phyloP scores from a whole-genome alignment of 1,284 basidiomycete genomes.

The Quambalaria eucalypti region DNA sequence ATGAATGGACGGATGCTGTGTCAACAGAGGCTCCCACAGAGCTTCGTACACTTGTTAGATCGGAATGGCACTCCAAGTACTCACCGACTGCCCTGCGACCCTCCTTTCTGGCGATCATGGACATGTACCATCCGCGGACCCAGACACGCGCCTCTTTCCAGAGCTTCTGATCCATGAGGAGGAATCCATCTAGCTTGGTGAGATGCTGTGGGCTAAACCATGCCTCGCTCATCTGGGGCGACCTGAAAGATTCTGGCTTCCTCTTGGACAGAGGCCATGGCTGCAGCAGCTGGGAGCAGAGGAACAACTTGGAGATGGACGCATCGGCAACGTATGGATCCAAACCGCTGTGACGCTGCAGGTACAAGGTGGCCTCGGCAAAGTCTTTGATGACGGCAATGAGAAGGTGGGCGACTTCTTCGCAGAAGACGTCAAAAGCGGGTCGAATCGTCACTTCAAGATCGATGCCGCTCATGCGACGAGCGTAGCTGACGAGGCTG shows the following conservation, averaged over 20 bases:
- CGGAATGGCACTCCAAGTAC: too few species aligned
- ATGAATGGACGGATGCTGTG: too few species aligned
- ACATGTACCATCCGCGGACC: slow-evolving; percentile 72
- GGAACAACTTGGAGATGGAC: background rate
- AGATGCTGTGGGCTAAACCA: slow-evolving; percentile 34
- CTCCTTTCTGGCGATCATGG: slow-evolving; percentile 55
- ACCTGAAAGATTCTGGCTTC: background rate
- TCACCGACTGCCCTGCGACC: background rate
- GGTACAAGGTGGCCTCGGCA: slow-evolving; percentile 31
- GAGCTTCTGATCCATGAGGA: slow-evolving; percentile 40
- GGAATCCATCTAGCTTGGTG: slow-evolving; percentile 32
- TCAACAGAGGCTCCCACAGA: too few species aligned
- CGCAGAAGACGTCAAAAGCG: slow-evolving; percentile 79
- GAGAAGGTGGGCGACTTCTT: slow-evolving; percentile 62
- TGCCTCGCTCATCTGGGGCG: slow-evolving; percentile 24
- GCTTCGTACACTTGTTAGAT: too few species aligned
- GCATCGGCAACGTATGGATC: background rate
- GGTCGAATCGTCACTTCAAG: slow-evolving; percentile 80
- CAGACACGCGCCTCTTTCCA: slow-evolving; percentile 55
- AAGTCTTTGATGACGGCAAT: slow-evolving; percentile 37
- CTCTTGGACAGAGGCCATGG: background rate
- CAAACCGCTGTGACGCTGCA: slow-evolving; percentile 1
- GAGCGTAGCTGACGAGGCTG: slow-evolving; percentile 68
- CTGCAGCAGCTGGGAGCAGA: slow-evolving; percentile 18
- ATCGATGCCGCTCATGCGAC: slow-evolving; percentile 75